Base-by-base conservation (phyloP, 2,329 filamentous ascomycete genomes). In the Albophoma yamanashiensis region DNA sequence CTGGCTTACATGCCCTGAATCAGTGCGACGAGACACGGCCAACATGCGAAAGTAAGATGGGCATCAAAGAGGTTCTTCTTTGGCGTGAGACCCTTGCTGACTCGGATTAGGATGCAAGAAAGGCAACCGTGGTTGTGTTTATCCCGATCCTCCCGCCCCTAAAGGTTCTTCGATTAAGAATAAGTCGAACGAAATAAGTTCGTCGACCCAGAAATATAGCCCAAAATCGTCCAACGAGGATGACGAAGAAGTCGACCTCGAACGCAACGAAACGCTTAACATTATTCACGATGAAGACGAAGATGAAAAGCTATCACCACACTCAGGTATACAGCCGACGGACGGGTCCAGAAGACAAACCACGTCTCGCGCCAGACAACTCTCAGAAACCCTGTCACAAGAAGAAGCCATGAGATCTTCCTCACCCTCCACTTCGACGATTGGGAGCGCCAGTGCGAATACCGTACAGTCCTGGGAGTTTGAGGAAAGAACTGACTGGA, bases 21-120 rank as follows among this genome's bases (percentile, higher is more conserved):
- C 66, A 96, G 89, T 99, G 94, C 73, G 94, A 97, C 71, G 94
- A 99, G 75, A 83, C 80, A 27, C 89, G 87, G 67, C 94, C 94
- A 15, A 81, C 89, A 58, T 97, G 94, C 75, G 92, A 97, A 71
- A 79, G 86, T 88, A 77, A 75, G 80, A 42, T 34, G 15, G 17
- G 27, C 47, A 20, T 14, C n/a, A 7, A 22, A 6, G 31, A 12
- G 20, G 8, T n/a, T n/a, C 9, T 52, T 36, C 14, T n/a, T 36
- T 11, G 20, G 31, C 17, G 11, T 22, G 50, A 34, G 27, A 17
- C 27, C 27, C 3, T 43, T 40, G 52, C 64, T 67, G 60, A 67
- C 56, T 20, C 40, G 36, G n/a, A 27, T 50, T 62, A 89, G 92
- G 93, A 68, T 99, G 94, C 74, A 88, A 86, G 67, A 99, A 97